phyloP scores from a whole-genome alignment of 306 rosid species.

The Gleditsia sinensis region DNA sequence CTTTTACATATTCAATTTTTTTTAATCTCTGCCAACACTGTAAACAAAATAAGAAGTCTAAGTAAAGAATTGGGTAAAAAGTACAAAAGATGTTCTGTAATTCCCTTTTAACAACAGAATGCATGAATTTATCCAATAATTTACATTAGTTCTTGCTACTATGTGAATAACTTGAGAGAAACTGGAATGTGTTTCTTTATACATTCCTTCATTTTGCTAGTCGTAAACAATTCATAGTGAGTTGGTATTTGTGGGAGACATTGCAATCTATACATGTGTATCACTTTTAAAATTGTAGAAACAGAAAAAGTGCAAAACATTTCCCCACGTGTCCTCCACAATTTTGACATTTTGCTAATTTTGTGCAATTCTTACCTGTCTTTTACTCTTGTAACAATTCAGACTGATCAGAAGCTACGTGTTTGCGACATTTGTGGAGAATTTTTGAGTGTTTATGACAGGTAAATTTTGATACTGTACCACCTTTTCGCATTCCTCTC shows the following conservation, averaged over 20 bases:
- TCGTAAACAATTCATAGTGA: not conserved
- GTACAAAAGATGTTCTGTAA: not conserved
- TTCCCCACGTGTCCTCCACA: not conserved
- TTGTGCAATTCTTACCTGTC: conserved; percentile 24
- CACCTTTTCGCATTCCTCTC: conserved; percentile 19
- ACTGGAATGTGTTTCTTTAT: not conserved
- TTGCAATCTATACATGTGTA: not conserved
- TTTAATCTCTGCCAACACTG: not conserved
- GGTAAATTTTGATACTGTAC: conserved; percentile 51
- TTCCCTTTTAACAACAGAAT: not conserved
- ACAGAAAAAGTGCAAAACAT: not conserved
- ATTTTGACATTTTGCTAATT: conserved; percentile 1
- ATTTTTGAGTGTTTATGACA: conserved; percentile 98
- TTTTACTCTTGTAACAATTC: conserved; percentile 44
- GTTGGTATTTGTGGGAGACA: not conserved
- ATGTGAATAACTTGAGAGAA: not conserved
- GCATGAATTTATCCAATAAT: not conserved
- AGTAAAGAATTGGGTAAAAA: not conserved
- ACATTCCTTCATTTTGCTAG: not conserved
- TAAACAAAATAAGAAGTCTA: not conserved
- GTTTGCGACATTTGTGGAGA: conserved; percentile 99
- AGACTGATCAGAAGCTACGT: conserved; percentile 99
- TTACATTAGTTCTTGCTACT: not conserved
- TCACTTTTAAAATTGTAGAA: not conserved
- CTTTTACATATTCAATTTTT: not conserved